Evolutionary conservation across 2,329 filamentous ascomycete species (phyloP).

Genomic region (Sclerotinia borealis): DNA sequence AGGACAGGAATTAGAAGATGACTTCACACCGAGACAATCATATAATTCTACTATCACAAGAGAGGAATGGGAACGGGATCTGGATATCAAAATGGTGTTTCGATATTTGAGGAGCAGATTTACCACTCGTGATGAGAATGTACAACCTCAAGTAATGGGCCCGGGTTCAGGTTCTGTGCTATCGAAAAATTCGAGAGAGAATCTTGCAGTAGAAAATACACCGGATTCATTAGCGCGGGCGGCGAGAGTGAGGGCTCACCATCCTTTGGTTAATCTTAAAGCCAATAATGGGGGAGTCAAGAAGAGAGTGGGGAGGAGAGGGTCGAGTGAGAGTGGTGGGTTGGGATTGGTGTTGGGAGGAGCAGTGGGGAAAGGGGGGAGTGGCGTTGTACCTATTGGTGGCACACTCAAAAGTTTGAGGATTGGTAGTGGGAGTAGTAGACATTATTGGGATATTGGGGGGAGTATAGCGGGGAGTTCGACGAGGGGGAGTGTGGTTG

Average conservation of each 20-base stretch:
- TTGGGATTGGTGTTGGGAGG: constrained; percentile 49
- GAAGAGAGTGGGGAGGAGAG: constrained; percentile 45
- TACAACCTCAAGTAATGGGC: background rate
- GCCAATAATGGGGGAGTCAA: constrained; percentile 34
- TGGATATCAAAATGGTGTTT: constrained; percentile 90
- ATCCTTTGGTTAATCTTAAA: constrained; percentile 65
- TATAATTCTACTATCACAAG: constrained; percentile 17
- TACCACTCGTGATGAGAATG: constrained; percentile 33
- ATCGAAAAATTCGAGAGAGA: constrained; percentile 36
- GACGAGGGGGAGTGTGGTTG: constrained; percentile 67
- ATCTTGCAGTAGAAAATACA: constrained; percentile 44
- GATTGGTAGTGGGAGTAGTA: constrained; percentile 55
- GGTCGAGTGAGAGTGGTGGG: constrained; percentile 81
- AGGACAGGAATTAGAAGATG: constrained; percentile 15
- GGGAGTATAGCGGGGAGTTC: constrained; percentile 49
- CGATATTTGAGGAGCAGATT: constrained; percentile 77
- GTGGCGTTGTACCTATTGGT: background rate
- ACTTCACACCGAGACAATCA: constrained; percentile 22
- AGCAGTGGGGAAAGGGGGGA: background rate
- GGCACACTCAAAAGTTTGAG: constrained; percentile 7
- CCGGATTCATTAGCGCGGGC: constrained; percentile 69
- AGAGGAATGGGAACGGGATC: constrained; percentile 77
- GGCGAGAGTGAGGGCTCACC: constrained; percentile 80
- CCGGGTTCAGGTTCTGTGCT: background rate
- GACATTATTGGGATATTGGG: constrained; percentile 91